Conservation (phyloP, 192 early-diverging fungal species). For the Coemansia sp. region DNA sequence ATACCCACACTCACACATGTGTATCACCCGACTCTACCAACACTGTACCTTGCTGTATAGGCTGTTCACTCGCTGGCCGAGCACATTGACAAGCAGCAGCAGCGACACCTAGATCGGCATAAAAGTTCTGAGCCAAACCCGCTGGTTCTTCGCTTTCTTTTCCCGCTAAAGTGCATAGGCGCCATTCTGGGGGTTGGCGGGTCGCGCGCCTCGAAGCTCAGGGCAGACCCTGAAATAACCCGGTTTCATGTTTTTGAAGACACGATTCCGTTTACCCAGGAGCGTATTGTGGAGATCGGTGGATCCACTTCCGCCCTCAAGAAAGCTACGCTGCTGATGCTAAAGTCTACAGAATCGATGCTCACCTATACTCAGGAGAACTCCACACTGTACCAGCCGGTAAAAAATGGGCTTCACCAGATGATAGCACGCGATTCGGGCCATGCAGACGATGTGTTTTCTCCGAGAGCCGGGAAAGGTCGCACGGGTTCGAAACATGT, state of each 20-base stretch:
- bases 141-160: constrained; percentile 29
- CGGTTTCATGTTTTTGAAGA: constrained; percentile 29
- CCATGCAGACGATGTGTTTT: neutral
- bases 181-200: constrained; percentile 33
- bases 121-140: neutral
- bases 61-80: constrained; percentile 32
- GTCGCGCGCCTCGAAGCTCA: constrained; percentile 15
- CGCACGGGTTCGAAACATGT: neutral
- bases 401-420: constrained; percentile 25
- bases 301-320: constrained; percentile 23
- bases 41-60: constrained; percentile 6
- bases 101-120: neutral
- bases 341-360: constrained; percentile 14
- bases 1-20: neutral
- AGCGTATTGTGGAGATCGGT: constrained; percentile 40
- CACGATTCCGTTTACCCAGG: constrained; percentile 35
- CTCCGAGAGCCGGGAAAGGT: neutral
- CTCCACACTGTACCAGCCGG: constrained; percentile 32
- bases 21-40: neutral
- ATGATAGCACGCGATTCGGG: constrained; percentile 24
- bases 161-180: constrained; percentile 36
- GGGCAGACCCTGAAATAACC: constrained; percentile 16
- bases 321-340: constrained; percentile 10
- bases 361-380: constrained; percentile 18
- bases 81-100: constrained; percentile 32